Base-by-base conservation (phyloP, 495 filamentous ascomycete genomes). In the Ramalina intermedia region DNA sequence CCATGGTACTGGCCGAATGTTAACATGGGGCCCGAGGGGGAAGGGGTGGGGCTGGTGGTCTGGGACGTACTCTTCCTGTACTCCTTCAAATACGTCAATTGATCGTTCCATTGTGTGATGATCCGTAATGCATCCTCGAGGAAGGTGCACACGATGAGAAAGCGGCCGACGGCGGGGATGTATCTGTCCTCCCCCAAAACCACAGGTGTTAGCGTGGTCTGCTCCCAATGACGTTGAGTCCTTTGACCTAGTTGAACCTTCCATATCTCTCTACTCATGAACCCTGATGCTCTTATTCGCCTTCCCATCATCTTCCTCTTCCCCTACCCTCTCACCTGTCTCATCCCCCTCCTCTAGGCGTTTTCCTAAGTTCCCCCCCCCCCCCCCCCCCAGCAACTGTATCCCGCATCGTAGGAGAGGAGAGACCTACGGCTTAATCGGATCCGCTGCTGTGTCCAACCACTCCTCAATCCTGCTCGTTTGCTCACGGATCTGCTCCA, bases 401-500 rank as follows among this genome's bases (percentile, higher is more conserved):
- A 17, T 11, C 16, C 7, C 39, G 5, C 8, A 3, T 23, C 16
- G 14, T 13, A 14, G 14, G 6, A n/a, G 27, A 43, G 41, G 52
- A 43, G 26, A 24, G 40, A 87, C 90, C 58, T 80, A 96, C 90
- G 93, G 91, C 70, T 94, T 96, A 54, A 96, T 69, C 14, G 93
- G 91, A 55, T 94, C 91, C 49, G 85, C 80, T 56, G 90, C 42
- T 12, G 82, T 87, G 63, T 98, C 91, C 62, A 98, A 65, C 67
- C 85, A 72, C 63, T 98, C 91, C 68, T 98, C 91, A 55, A 98
- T 93, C 74, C 94, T 96, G 77, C 82, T 94, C 27, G 91, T 96
- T 64, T 96, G 87, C 66, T 86, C 81, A 44, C 91, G 77, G 57
- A 98, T 90, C 40, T 83, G 74, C 64, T 95, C 93, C 42, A 98